Evolutionary conservation across 345 rosid species (phyloP).

Genomic region (Eutrema yunnanense): DNA sequence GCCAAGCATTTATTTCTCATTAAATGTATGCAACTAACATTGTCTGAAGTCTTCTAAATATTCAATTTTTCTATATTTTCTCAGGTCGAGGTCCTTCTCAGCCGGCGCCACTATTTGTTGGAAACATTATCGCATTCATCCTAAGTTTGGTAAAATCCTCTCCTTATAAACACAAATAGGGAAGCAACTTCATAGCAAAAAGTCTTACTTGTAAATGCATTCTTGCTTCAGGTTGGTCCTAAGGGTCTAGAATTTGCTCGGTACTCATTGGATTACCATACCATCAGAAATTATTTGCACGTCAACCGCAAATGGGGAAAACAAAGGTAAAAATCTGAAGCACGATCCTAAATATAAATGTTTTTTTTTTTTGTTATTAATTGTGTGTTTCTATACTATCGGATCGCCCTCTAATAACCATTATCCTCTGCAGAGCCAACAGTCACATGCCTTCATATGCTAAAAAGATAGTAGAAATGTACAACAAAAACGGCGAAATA

Average conservation of each 20-base stretch:
- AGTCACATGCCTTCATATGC: slow-evolving; percentile 78
- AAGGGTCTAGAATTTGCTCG: slow-evolving; percentile 97
- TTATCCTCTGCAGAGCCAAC: slow-evolving; percentile 52
- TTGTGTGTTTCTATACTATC: neutral
- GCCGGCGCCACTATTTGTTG: slow-evolving; percentile 79
- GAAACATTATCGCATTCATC: slow-evolving; percentile 71
- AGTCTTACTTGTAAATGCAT: neutral
- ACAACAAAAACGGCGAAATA: slow-evolving; percentile 70
- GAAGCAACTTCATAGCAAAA: slow-evolving; percentile 4
- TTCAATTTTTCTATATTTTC: neutral
- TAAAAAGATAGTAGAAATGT: slow-evolving; percentile 68
- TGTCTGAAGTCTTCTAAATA: neutral
- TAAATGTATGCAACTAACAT: neutral
- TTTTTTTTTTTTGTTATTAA: neutral
- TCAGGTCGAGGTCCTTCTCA: slow-evolving; percentile 88
- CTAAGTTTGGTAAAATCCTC: slow-evolving; percentile 60
- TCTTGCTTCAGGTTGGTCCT: slow-evolving; percentile 68
- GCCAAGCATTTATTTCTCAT: neutral
- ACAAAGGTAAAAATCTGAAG: slow-evolving; percentile 50
- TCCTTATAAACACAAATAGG: neutral
- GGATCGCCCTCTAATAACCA: neutral
- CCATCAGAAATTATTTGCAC: slow-evolving; percentile 82
- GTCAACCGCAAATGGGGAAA: slow-evolving; percentile 80
- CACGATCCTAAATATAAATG: neutral
- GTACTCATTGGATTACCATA: slow-evolving; percentile 92